Evolutionary conservation across 106 monocot genomes (phyloP), one percentile per base, ranked within the genome.

Genomic region (Dendrobium catenatum): DNA sequence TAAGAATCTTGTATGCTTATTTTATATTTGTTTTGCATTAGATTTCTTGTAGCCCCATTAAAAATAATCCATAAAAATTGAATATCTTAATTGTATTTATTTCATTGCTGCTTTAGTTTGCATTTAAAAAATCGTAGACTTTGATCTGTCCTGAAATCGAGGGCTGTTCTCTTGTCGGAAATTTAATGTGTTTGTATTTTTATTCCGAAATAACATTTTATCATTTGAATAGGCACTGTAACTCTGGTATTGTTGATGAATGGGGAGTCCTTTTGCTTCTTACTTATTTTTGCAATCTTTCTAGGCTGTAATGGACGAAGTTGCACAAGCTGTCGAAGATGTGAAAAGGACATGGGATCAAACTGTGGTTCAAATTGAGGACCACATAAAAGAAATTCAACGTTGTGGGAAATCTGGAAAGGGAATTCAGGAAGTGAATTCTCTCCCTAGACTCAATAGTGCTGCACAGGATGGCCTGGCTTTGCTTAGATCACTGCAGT

Each of bases 371-470:
- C 84, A 88, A 55, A 55, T 86, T 33, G 75, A 85, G 42, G 85
- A 81, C 20, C 47, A 77, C 68, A 86, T 94, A 33, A 86, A 58
- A 75, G 70, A 81, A 27, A 91, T 97, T 51, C 86, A 88, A 79
- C 42, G 46, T 15, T 89, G 92, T 58, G 96, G 96, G 4, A 92
- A 79, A 26, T 92, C 81, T 22, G 96, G 89, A 44, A 92, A 78
- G 80, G 94, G 89, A 17, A 83, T 89, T 10, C 90, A 94, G 78
- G 94, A 97, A 75, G 90, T 83, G 4, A 89, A 79, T 86, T 87
- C 82, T 10, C 92, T 97, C 48, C 94, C 94, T 10, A 85, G 96
- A 68, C 77, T 97, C 61, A 92, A 97, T 79, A 88, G 89, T 26
- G 79, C 85, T 41, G 92, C 92, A 5, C 92, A 92, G 80, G 96